phyloP scores from a whole-genome alignment of 2,329 filamentous ascomycete species.

The Hymenoscyphus fructigenus region DNA sequence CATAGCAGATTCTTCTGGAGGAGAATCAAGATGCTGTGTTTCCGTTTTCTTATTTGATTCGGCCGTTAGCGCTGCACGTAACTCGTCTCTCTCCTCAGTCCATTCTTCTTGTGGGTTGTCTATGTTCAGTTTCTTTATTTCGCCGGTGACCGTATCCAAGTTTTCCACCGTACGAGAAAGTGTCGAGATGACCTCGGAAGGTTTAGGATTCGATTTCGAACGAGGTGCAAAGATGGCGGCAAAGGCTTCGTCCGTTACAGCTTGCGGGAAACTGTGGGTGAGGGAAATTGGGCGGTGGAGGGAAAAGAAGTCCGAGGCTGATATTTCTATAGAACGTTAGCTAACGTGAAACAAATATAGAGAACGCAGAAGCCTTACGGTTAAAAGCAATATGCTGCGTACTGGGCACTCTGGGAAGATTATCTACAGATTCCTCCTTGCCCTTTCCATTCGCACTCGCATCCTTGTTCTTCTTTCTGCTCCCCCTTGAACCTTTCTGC shows the following conservation, averaged over 20 bases:
- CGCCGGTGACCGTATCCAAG: constrained; percentile 58
- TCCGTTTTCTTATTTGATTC: constrained; percentile 48
- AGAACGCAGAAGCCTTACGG: constrained; percentile 44
- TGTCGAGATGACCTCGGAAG: constrained; percentile 64
- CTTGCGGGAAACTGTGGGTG: constrained; percentile 73
- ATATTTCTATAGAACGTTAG: constrained; percentile 62
- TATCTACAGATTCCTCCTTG: constrained; percentile 49
- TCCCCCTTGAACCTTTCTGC: constrained; percentile 47
- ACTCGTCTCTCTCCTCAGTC: constrained; percentile 35
- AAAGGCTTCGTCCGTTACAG: constrained; percentile 72
- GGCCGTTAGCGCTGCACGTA: constrained; percentile 43
- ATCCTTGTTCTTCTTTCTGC: constrained; percentile 58
- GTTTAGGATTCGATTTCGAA: constrained; percentile 50
- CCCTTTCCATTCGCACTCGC: constrained; percentile 38
- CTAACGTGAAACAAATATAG: neutral
- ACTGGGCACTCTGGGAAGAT: constrained; percentile 71
- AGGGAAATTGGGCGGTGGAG: constrained; percentile 92
- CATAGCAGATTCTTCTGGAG: constrained; percentile 47
- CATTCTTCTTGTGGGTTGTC: constrained; percentile 28
- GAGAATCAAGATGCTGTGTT: constrained; percentile 54
- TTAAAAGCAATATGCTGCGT: constrained; percentile 70
- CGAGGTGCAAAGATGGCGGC: constrained; percentile 75
- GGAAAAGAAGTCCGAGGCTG: constrained; percentile 90
- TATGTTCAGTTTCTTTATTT: constrained; percentile 40
- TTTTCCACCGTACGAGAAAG: constrained; percentile 59